Evolutionary conservation across 805 yeast species (phyloP).

Genomic region (Monosporozyma siamensis): DNA sequence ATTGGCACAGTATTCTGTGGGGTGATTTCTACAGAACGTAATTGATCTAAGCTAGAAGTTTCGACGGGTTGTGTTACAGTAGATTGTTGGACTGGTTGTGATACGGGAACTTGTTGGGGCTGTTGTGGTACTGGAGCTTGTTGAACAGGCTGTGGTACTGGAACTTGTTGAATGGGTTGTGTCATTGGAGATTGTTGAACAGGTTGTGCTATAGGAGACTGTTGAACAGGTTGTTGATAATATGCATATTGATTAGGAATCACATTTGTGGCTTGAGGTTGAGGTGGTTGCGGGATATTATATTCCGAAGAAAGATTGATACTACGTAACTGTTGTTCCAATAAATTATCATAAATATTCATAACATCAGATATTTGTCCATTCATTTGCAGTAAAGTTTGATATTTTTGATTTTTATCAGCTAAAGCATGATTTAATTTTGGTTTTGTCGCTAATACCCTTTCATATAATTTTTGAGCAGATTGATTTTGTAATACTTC

Average conservation of each 20-base stretch:
- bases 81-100: too few species aligned
- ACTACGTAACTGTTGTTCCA: conserved; percentile 46
- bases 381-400: conserved; percentile 60
- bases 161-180: too few species aligned
- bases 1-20: background rate
- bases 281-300: conserved; percentile 18
- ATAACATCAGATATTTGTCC: conserved; percentile 68
- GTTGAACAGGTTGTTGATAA: conserved; percentile 5
- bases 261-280: too few species aligned
- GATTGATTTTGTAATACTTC: conserved; percentile 30
- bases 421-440: conserved; percentile 54
- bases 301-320: conserved; percentile 30
- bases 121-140: too few species aligned
- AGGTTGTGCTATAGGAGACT: background rate
- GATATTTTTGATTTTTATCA: conserved; percentile 52
- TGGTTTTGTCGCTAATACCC: conserved; percentile 55
- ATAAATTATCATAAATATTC: conserved; percentile 63
- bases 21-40: background rate
- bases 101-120: too few species aligned
- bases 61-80: too few species aligned
- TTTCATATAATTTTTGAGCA: conserved; percentile 39
- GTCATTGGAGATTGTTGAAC: too few species aligned
- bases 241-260: conserved; percentile 5
- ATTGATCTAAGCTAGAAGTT: background rate
- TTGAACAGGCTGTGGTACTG: too few species aligned